These are phyloP conservation scores for Discostella pseudostelligera DNA, from an alignment of 108 stramenopile genomes.

Conservation along the genomic window DNA sequence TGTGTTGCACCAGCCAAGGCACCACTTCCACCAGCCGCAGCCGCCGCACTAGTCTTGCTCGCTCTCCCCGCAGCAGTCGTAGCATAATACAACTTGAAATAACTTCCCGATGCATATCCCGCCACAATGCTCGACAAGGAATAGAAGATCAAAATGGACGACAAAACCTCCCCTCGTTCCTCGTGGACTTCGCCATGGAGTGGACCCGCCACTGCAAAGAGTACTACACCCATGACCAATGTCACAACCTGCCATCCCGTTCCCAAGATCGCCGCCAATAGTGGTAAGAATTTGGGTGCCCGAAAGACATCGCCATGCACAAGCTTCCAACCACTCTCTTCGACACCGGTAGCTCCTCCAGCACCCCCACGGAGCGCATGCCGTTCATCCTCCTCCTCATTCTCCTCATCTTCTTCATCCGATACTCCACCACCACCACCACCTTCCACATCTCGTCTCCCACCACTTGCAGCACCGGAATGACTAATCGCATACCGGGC, in stretches of 20 bases:
- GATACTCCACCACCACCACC: constrained; percentile 42
- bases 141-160: constrained; percentile 88
- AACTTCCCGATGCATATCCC: constrained; percentile 87
- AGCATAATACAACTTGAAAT: constrained; percentile 90
- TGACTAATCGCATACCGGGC: constrained; percentile 87
- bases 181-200: constrained; percentile 95
- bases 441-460: constrained; percentile 65
- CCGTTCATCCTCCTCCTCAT: constrained; percentile 57
- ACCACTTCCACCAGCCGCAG: constrained; percentile 26
- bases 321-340: constrained; percentile 97
- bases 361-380: constrained; percentile 9
- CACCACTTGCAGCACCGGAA: background rate
- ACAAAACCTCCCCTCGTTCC: constrained; percentile 92
- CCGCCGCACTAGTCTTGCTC: constrained; percentile 17
- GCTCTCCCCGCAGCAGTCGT: constrained; percentile 60
- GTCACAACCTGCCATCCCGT: constrained; percentile 95
- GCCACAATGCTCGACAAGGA: constrained; percentile 86
- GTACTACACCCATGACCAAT: constrained; percentile 88
- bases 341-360: constrained; percentile 53
- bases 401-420: constrained; percentile 53
- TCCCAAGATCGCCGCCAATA: constrained; percentile 91
- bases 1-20: constrained; percentile 21
- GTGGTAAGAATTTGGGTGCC: constrained; percentile 74
- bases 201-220: constrained; percentile 92
- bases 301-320: constrained; percentile 99